Evolutionary conservation across 1,284 basidiomycete species (phyloP).

Genomic region (Ceratobasidium sp.): DNA sequence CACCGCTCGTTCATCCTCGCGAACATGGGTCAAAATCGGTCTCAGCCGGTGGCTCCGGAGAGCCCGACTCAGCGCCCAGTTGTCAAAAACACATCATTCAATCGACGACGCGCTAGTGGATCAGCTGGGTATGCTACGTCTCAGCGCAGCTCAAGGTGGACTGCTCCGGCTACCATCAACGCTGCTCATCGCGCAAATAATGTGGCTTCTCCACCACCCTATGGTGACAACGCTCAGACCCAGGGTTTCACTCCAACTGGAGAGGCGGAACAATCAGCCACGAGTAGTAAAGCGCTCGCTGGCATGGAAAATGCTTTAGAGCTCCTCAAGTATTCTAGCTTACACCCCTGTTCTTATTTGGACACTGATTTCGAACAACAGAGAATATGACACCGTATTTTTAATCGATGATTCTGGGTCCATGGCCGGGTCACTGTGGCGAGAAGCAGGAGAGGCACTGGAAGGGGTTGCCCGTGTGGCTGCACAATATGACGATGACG

Average conservation of each 20-base stretch:
- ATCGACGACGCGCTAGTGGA: neutral
- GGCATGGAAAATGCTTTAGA: slow-evolving; percentile 36
- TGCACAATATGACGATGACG: slow-evolving; percentile 64
- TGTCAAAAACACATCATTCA: neutral
- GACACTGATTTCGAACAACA: neutral
- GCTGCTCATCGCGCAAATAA: slow-evolving; percentile 33
- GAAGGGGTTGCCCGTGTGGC: slow-evolving; percentile 63
- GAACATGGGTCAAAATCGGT: no score
- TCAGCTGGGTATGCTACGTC: no score
- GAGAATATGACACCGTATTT: slow-evolving; percentile 56
- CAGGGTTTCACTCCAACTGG: neutral
- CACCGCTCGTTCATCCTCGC: no score
- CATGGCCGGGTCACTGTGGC: slow-evolving; percentile 67
- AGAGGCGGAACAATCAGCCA: neutral
- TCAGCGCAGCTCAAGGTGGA: no score
- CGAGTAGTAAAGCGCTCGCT: neutral
- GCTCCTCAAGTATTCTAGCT: slow-evolving; percentile 37
- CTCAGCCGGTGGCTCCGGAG: no score
- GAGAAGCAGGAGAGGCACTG: slow-evolving; percentile 64
- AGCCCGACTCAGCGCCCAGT: no score
- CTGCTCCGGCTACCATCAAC: neutral
- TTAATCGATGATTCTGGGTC: slow-evolving; percentile 73
- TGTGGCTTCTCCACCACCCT: slow-evolving; percentile 8
- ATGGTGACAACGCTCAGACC: neutral
- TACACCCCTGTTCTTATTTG: neutral